Evolutionary conservation across 2,329 filamentous ascomycete species (phyloP), one percentile per base, ranked within the genome.

Genomic region (Penicillium sp.): DNA sequence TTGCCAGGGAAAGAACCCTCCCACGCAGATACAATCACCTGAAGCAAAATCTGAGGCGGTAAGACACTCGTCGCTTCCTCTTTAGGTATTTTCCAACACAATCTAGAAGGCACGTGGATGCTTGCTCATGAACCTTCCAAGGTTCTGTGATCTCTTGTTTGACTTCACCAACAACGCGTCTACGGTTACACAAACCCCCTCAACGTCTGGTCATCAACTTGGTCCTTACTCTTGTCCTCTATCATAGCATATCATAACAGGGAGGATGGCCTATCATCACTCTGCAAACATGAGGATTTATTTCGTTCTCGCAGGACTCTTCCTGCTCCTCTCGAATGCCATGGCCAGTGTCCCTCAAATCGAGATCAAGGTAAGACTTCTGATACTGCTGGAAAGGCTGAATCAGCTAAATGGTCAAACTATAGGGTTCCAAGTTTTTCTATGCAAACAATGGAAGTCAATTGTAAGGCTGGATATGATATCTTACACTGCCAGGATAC

Each of bases 371-470:
- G 45, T n/a, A 49, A 30, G 38, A 30, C 29, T 16, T 13, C 18
- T 2, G 9, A 18, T 19, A 26, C 7, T 23, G 13, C 6, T 27
- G 7, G 1, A 11, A 16, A 29, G 2, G 14, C 19, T n/a, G 7
- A 13, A 43, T 1, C 8, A 14, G 10, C 23, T 39, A 10, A 46
- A 26, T 1, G 4, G 10, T 9, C 11, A n/a, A 19, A 10, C 4
- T n/a, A n/a, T 6, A 53, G 51, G 51, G 51, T 8, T 53, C 51
- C 1, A 53, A 53, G 38, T 43, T 53, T 32, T 53, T 53, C 26
- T 53, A 53, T 27, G 26, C 51, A 2, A 43, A 43, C 39, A 53
- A 49, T n/a, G 45, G 51, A 32, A 43, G 23, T 0, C 51, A 53
- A 13, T 53, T 53, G 51, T 53, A 30, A 53, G 51, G n/a, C 7